Evolutionary conservation across 75 land plant genomes (phyloP), one percentile per base, ranked within the genome.

Genomic region (Isoetes taiwanensis): DNA sequence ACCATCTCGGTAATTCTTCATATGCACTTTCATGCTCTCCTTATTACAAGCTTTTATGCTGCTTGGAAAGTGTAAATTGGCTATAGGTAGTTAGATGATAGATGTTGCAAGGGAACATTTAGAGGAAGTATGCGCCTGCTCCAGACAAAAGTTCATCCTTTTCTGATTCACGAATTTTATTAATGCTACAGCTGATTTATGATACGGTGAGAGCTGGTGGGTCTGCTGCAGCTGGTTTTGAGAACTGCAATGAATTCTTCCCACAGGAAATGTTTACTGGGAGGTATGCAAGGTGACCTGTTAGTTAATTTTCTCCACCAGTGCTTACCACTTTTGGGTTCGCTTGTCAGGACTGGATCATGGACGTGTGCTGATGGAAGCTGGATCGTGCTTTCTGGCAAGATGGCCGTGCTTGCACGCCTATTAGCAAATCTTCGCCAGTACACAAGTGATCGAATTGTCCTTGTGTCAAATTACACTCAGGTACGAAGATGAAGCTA

Each of bases 391-490:
- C 58, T 87, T 20, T 93, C 98, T 2, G 98, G 98, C 14, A 93
- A 93, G 70, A 93, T 93, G 98, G 76, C 77, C 69, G 95, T 93
- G 39, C 66, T 93, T 64, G 89, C 98, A 23, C 76, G 95, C n/a
- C 70, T 93, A 46, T 75, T 93, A 27, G 69, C 69, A 10, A 82
- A 84, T 40, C 68, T 93, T 26, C 85, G 83, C 20, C 59, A 75
- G 25, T 81, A 65, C 52, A 93, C 98, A 21, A 75, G 84, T 81
- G 98, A 93, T 64, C 77, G 98, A 4, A 93, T 93, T 58, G 98
- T 93, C 54, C 95, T 93, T 52, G 98, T 93, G 21, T 93, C 98
- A 35, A 93, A 93, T 58, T 93, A 93, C 34, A 93, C 98, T 24
- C 95, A 93, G 83, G 98, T 86, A 34, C 16, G 28, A 9, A 37